Percentiles rank a stretch among this genome's conserved stretches.
Evolutionary conservation across 805 yeast genomes (phyloP).

Genomic region (Metschnikowia bowlesiae): DNA sequence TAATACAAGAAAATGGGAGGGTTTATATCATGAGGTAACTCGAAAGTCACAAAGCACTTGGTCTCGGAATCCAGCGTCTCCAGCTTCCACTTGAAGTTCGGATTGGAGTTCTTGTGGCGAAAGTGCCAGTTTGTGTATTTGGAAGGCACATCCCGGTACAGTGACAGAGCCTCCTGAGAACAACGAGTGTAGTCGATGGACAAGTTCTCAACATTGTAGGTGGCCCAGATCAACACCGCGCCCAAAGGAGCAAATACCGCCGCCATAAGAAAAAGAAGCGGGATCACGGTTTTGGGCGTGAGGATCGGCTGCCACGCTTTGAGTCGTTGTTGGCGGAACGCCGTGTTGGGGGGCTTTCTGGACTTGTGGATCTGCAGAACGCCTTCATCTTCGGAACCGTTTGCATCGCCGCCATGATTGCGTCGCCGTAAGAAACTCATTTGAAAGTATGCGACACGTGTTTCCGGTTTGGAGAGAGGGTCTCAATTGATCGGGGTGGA

Average conservation of each 20-base stretch:
- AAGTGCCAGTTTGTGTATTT: slow-evolving; percentile 61
- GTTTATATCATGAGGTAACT: slow-evolving; percentile 63
- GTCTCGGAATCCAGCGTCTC: slow-evolving; percentile 31
- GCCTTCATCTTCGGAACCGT: slow-evolving; percentile 14
- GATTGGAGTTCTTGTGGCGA: slow-evolving; percentile 36
- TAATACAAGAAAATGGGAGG: slow-evolving; percentile 77
- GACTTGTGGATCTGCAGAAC: slow-evolving; percentile 23
- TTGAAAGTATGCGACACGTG: not conserved
- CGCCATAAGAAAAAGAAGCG: slow-evolving; percentile 69
- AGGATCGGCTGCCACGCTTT: slow-evolving; percentile 83
- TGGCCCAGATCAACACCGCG: slow-evolving; percentile 73
- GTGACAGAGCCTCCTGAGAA: slow-evolving; percentile 32
- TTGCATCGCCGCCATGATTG: slow-evolving; percentile 19
- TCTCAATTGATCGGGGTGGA: not conserved
- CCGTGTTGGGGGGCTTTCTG: slow-evolving; percentile 55
- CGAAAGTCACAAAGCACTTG: slow-evolving; percentile 66
- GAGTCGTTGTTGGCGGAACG: slow-evolving; percentile 70
- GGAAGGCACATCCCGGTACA: slow-evolving; percentile 51
- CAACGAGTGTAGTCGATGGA: slow-evolving; percentile 76
- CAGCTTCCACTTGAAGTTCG: slow-evolving; percentile 64
- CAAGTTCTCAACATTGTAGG: slow-evolving; percentile 72
- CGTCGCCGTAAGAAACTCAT: slow-evolving; percentile 32
- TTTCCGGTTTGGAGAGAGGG: not conserved
- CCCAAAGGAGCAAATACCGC: slow-evolving; percentile 89
- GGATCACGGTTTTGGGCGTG: slow-evolving; percentile 87